Evolutionary conservation across 164 flowering plant genomes (phyloP).

Genomic region (Umbellularia californica): DNA sequence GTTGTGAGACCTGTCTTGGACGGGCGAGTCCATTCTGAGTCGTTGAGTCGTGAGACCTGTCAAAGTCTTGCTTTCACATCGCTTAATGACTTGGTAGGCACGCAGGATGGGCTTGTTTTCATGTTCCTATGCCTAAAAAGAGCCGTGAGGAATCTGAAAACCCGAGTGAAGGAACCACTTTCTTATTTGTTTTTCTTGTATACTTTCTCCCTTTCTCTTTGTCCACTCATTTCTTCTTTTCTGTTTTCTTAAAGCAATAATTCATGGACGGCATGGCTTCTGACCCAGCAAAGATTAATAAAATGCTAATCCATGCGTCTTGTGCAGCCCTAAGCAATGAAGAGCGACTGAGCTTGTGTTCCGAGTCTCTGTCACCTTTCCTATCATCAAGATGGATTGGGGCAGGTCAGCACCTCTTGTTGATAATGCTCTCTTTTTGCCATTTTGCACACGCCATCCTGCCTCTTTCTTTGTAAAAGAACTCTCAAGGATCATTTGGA

Average conservation of each 20-base stretch:
- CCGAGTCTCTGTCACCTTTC: neutral
- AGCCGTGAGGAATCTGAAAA: slow-evolving; percentile 38
- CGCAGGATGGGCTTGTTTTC: slow-evolving; percentile 1
- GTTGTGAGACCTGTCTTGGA: neutral
- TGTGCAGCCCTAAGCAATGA: neutral
- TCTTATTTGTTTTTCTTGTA: neutral
- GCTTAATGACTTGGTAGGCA: slow-evolving; percentile 7
- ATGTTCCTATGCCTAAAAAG: slow-evolving; percentile 3
- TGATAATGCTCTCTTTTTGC: neutral
- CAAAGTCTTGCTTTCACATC: slow-evolving; percentile 8
- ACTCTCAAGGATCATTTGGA: too few species aligned
- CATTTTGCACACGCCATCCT: neutral
- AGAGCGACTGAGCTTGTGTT: slow-evolving; percentile 4
- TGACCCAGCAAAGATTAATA: neutral
- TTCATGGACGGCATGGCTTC: neutral
- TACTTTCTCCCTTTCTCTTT: neutral
- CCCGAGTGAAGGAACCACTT: slow-evolving; percentile 10
- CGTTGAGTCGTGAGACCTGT: slow-evolving; percentile 1
- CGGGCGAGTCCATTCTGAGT: too few species aligned
- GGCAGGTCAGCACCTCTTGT: slow-evolving; percentile 1
- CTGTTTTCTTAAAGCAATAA: neutral
- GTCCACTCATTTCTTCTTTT: neutral
- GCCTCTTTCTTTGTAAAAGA: neutral
- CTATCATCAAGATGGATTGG: neutral
- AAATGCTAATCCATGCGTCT: neutral